phyloP scores from a whole-genome alignment of 306 rosid genomes.

The Coriaria nepalensis region DNA sequence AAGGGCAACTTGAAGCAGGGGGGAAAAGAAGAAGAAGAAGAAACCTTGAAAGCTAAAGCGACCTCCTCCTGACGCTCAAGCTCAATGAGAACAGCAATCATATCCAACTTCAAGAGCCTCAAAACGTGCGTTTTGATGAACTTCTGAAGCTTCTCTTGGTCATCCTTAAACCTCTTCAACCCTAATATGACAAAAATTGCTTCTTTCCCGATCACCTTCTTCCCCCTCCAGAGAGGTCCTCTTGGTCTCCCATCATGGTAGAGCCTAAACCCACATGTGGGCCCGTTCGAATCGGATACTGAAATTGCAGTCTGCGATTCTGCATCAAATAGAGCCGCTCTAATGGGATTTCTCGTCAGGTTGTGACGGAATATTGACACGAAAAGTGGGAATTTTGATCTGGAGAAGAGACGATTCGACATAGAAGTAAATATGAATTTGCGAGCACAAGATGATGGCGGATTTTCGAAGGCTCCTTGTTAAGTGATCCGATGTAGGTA shows the following conservation, averaged over 20 bases:
- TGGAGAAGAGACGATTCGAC: conserved; percentile 41
- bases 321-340: conserved; percentile 6
- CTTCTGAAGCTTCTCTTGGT: conserved; percentile 54
- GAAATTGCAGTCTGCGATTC: conserved; percentile 6
- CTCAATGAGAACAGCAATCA: conserved; percentile 71
- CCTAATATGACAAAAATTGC: conserved; percentile 66
- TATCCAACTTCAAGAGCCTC: conserved; percentile 73
- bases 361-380: conserved; percentile 17
- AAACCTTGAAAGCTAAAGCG: conserved; percentile 67
- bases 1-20: neutral
- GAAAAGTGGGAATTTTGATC: conserved; percentile 20
- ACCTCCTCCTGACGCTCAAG: conserved; percentile 93
- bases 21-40: neutral
- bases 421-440: conserved; percentile 12
- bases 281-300: conserved; percentile 13
- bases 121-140: conserved; percentile 50
- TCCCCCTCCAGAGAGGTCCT: conserved; percentile 96
- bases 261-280: conserved; percentile 23
- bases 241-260: conserved; percentile 95
- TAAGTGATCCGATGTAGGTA: neutral
- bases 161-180: conserved; percentile 66
- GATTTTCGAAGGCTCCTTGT: neutral
- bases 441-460: neutral
- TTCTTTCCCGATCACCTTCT: conserved; percentile 80
- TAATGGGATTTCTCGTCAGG: conserved; percentile 13